These are phyloP conservation scores for Aristolochia fimbriata DNA, from an alignment of 164 flowering plant species.

Conservation along the genomic window DNA sequence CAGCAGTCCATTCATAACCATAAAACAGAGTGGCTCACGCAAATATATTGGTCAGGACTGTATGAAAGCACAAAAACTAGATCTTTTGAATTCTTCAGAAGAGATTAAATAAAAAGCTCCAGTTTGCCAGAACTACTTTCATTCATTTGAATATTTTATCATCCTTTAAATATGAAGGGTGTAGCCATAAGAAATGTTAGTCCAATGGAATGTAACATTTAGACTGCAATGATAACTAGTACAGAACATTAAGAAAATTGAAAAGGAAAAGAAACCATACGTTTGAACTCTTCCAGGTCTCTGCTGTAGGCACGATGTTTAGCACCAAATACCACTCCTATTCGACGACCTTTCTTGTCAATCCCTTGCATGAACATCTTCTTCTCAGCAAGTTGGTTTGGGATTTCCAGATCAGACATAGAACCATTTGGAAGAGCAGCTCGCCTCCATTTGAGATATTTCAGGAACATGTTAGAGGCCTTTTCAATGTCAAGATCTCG, in stretches of 20 bases:
- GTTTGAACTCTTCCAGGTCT: constrained; percentile 60
- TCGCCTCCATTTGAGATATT: constrained; percentile 60
- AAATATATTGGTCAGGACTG: no score
- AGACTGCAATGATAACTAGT: background rate
- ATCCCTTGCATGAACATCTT: constrained; percentile 66
- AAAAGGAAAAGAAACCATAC: constrained; percentile 29
- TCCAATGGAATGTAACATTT: background rate
- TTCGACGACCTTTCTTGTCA: constrained; percentile 63
- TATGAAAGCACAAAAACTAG: background rate
- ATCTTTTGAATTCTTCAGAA: background rate
- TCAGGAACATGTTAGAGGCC: constrained; percentile 48
- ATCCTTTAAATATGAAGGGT: no score
- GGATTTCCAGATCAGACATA: constrained; percentile 38
- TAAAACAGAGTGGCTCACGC: no score
- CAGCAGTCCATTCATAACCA: no score
- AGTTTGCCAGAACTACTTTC: no score
- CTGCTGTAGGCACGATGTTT: constrained; percentile 39
- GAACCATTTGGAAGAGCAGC: constrained; percentile 50
- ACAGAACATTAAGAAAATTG: background rate
- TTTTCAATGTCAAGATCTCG: constrained; percentile 63
- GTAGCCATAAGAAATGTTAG: background rate
- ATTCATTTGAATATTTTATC: no score
- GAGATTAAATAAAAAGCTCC: background rate
- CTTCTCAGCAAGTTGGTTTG: constrained; percentile 50
- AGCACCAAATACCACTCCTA: constrained; percentile 21